Percentiles rank a stretch among this genome's conserved stretches.
Evolutionary conservation across 305 asterid species (phyloP).

Genomic region (Fraxinus angustifolia): DNA sequence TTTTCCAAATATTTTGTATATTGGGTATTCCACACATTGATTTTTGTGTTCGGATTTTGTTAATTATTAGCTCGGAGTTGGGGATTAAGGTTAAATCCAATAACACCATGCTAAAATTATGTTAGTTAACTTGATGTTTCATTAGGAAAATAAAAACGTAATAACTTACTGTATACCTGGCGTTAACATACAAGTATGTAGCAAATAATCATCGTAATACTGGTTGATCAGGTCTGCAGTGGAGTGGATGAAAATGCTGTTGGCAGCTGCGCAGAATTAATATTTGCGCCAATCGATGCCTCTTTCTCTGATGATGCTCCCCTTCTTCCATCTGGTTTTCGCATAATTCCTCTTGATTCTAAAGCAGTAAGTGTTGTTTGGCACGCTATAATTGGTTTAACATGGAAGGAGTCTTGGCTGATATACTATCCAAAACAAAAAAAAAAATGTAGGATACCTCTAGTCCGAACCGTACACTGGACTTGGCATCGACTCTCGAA

Average conservation of each 20-base stretch:
- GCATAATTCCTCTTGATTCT: slow-evolving; percentile 81
- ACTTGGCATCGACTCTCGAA: slow-evolving; percentile 90
- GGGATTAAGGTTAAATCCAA: background rate
- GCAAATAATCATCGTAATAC: background rate
- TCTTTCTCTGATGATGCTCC: slow-evolving; percentile 94
- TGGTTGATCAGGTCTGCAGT: slow-evolving; percentile 60
- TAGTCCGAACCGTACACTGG: slow-evolving; percentile 86
- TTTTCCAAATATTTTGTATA: background rate
- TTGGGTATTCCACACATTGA: background rate
- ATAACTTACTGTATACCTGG: background rate
- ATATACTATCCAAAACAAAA: background rate
- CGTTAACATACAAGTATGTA: background rate
- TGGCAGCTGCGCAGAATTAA: slow-evolving; percentile 78
- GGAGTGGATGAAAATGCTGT: slow-evolving; percentile 88
- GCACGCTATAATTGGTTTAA: background rate
- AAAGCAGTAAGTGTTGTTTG: slow-evolving; percentile 40
- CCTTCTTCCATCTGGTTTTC: slow-evolving; percentile 96
- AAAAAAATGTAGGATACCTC: slow-evolving; percentile 51
- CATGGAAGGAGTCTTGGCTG: background rate
- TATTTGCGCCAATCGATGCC: slow-evolving; percentile 95
- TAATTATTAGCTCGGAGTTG: background rate
- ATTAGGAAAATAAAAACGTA: background rate
- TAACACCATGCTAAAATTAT: background rate
- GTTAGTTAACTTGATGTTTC: background rate
- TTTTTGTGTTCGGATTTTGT: background rate